Evolutionary conservation across 441 rosid species (phyloP).

Genomic region (Gossypium trilobum): DNA sequence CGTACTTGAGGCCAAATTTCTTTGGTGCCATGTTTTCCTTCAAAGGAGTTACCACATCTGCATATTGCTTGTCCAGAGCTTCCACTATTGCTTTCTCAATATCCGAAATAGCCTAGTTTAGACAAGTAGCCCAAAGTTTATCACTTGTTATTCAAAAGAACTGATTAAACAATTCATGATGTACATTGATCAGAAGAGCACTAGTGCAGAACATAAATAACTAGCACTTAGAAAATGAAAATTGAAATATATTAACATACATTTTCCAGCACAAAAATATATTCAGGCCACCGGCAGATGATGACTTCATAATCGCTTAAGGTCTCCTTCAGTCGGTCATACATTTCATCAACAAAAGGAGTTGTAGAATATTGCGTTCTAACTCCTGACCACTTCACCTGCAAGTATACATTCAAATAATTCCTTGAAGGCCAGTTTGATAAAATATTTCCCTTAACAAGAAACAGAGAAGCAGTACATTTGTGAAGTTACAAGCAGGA

Average conservation of each 20-base stretch:
- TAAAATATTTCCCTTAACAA: background rate
- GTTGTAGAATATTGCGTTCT: slow-evolving; percentile 88
- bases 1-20: slow-evolving; percentile 85
- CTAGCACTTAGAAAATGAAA: slow-evolving; percentile 4
- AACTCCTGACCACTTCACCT: slow-evolving; percentile 96
- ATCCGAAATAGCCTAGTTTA: slow-evolving; percentile 77
- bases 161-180: background rate
- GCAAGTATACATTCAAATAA: slow-evolving; percentile 24
- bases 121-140: background rate
- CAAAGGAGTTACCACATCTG: slow-evolving; percentile 76
- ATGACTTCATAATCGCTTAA: slow-evolving; percentile 77
- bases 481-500: background rate
- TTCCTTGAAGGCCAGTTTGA: background rate
- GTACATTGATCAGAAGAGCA: background rate
- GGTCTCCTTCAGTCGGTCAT: slow-evolving; percentile 70
- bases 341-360: slow-evolving; percentile 90
- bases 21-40: slow-evolving; percentile 84
- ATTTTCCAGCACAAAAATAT: slow-evolving; percentile 77
- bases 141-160: background rate
- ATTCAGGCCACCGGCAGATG: slow-evolving; percentile 95
- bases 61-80: slow-evolving; percentile 91
- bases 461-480: background rate
- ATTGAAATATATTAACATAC: slow-evolving; percentile 36
- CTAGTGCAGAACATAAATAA: background rate
- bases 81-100: slow-evolving; percentile 85